Evolutionary conservation across 345 rosid species (phyloP).

Genomic region (Moringa oleifera): DNA sequence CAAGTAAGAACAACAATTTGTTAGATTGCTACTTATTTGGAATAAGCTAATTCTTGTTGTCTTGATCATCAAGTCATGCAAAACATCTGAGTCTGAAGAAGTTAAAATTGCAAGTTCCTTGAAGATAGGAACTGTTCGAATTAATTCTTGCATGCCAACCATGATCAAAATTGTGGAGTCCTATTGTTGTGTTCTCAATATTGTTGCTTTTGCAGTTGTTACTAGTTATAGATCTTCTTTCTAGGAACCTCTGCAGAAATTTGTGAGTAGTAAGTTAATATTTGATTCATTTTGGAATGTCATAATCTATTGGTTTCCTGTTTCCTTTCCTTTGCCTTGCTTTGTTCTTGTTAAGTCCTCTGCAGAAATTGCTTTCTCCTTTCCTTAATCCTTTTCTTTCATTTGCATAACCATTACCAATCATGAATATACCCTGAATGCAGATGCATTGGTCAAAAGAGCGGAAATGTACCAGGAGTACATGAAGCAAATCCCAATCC

Average conservation of each 20-base stretch:
- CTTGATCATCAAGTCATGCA: neutral
- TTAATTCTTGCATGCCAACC: neutral
- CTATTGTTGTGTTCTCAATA: neutral
- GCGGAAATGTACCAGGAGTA: slow-evolving; percentile 83
- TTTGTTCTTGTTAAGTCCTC: neutral
- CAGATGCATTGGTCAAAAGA: slow-evolving; percentile 38
- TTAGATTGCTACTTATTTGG: neutral
- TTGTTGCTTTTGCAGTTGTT: neutral
- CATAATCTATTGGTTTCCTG: neutral
- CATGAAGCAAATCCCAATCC: slow-evolving; percentile 66
- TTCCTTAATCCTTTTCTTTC: neutral
- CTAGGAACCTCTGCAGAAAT: too few species aligned
- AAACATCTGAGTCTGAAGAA: too few species aligned
- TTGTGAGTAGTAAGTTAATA: too few species aligned
- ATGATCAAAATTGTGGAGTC: neutral
- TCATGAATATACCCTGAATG: slow-evolving; percentile 9
- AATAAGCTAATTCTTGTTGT: too few species aligned
- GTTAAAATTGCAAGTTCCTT: too few species aligned
- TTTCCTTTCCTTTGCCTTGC: neutral
- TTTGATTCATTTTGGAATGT: too few species aligned
- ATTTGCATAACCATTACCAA: neutral
- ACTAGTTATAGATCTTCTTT: neutral
- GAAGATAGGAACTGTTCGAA: too few species aligned
- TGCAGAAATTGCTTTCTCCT: neutral
- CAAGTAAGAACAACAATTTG: neutral